These are phyloP conservation scores for Hypsizygus marmoreus DNA, from an alignment of 768 basidiomycete species.

Conservation along the genomic window DNA sequence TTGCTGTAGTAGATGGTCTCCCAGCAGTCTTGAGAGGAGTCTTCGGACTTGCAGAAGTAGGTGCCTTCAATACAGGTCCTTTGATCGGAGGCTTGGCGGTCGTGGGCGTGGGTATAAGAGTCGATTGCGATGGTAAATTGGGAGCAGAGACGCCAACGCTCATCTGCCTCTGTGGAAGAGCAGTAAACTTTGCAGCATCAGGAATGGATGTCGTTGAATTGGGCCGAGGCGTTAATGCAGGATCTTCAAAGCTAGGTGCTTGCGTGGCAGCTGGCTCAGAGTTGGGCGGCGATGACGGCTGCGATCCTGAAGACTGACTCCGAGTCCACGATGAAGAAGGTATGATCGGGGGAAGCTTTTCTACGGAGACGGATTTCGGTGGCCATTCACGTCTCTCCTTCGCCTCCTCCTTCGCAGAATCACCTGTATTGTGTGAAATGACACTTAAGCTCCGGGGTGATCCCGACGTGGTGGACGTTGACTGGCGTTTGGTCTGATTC, in stretches of 20 bases:
- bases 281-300: slow-evolving; percentile 19
- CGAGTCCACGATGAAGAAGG: slow-evolving; percentile 37
- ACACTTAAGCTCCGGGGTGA: slow-evolving; percentile 68
- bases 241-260: slow-evolving; percentile 19
- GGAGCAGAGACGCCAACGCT: slow-evolving; percentile 8
- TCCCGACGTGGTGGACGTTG: slow-evolving; percentile 38
- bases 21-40: slow-evolving; percentile 22
- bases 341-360: slow-evolving; percentile 36
- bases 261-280: slow-evolving; percentile 21
- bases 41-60: slow-evolving; percentile 20
- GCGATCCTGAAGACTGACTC: slow-evolving; percentile 31
- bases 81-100: slow-evolving; percentile 26
- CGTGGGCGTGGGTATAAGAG: slow-evolving; percentile 21
- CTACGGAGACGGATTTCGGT: slow-evolving; percentile 43
- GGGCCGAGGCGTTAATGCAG: slow-evolving; percentile 17
- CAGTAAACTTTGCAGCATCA: slow-evolving; percentile 5
- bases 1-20: slow-evolving; percentile 21
- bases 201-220: slow-evolving; percentile 23
- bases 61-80: slow-evolving; percentile 11
- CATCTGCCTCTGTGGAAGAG: slow-evolving; percentile 7
- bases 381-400: slow-evolving; percentile 83
- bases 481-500: slow-evolving; percentile 71
- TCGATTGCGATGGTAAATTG: slow-evolving; percentile 12
- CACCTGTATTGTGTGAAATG: slow-evolving; percentile 61
- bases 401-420: slow-evolving; percentile 64